phyloP scores from a whole-genome alignment of 371 early-diverging fungal species.

The Mucor sp. region DNA sequence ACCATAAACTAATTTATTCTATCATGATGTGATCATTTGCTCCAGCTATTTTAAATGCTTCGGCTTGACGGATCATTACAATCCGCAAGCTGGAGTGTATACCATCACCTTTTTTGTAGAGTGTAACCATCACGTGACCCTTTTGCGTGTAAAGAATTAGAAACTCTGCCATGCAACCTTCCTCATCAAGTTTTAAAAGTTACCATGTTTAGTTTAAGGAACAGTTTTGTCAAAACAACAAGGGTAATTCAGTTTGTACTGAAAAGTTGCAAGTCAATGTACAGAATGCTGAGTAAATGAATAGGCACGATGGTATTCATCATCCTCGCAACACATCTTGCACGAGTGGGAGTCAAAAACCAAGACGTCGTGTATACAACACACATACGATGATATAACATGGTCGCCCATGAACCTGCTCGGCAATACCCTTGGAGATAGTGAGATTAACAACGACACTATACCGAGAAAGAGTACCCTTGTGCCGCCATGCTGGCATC shows the following conservation, averaged over 20 bases:
- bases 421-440: conserved; percentile 33
- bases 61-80: too few species aligned
- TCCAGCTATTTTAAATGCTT: too few species aligned
- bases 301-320: background rate
- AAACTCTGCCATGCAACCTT: too few species aligned
- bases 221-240: background rate
- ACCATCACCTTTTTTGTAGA: too few species aligned
- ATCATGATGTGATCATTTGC: too few species aligned
- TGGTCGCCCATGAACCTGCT: conserved; percentile 37
- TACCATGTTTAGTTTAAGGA: background rate
- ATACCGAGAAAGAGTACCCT: conserved; percentile 39
- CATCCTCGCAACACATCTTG: background rate
- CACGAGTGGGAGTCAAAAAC: background rate
- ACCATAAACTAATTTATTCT: too few species aligned
- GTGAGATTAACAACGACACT: conserved; percentile 12
- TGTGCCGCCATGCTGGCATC: conserved; percentile 77
- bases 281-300: background rate
- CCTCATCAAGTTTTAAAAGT: too few species aligned
- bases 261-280: background rate
- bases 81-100: too few species aligned
- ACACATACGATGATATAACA: conserved; percentile 25
- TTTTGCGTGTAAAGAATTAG: too few species aligned
- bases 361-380: background rate
- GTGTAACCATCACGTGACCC: too few species aligned
- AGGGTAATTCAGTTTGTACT: background rate